Evolutionary conservation across 2,329 filamentous ascomycete species (phyloP).

Genomic region (Penicillium sp.): DNA sequence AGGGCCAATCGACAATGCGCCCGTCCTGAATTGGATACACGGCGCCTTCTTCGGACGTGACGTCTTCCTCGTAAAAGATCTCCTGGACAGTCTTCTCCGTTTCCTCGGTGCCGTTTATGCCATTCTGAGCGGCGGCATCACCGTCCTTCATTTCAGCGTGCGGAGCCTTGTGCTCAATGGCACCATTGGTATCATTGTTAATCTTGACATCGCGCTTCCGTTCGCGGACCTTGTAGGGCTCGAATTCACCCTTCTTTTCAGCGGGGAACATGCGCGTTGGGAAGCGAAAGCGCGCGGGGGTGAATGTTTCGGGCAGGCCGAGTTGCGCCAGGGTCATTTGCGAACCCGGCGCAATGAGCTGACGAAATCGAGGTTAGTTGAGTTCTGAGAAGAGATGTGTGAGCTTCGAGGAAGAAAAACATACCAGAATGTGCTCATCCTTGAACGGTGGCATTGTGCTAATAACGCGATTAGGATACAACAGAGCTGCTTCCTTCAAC

Average conservation of each 20-base stretch:
- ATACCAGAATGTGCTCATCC: slow-evolving; percentile 54
- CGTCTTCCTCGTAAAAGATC: slow-evolving; percentile 80
- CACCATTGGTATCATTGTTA: slow-evolving; percentile 30
- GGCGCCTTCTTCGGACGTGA: slow-evolving; percentile 81
- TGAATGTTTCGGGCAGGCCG: slow-evolving; percentile 85
- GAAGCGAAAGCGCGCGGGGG: slow-evolving; percentile 80
- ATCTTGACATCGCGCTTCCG: slow-evolving; percentile 31
- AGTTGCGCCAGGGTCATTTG: slow-evolving; percentile 88
- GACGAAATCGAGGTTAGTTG: background rate
- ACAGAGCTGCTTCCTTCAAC: slow-evolving; percentile 15
- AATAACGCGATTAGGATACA: slow-evolving; percentile 18
- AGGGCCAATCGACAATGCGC: slow-evolving; percentile 83
- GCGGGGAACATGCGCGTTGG: slow-evolving; percentile 89
- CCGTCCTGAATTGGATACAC: slow-evolving; percentile 82
- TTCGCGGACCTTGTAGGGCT: slow-evolving; percentile 76
- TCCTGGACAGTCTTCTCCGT: slow-evolving; percentile 38
- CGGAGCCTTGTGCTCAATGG: slow-evolving; percentile 29
- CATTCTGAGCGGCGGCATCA: slow-evolving; percentile 18
- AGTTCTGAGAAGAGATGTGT: background rate
- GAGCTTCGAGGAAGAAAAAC: slow-evolving; percentile 10
- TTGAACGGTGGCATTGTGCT: slow-evolving; percentile 51
- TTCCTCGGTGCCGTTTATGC: slow-evolving; percentile 20
- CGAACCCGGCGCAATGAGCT: slow-evolving; percentile 66
- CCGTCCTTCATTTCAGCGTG: slow-evolving; percentile 50
- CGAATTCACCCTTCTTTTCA: slow-evolving; percentile 73